A percentile compares a stretch with the other conserved stretches of the same genome.
phyloP scores from a whole-genome alignment of 2,329 filamentous ascomycete species.

The Alternaria atra region DNA sequence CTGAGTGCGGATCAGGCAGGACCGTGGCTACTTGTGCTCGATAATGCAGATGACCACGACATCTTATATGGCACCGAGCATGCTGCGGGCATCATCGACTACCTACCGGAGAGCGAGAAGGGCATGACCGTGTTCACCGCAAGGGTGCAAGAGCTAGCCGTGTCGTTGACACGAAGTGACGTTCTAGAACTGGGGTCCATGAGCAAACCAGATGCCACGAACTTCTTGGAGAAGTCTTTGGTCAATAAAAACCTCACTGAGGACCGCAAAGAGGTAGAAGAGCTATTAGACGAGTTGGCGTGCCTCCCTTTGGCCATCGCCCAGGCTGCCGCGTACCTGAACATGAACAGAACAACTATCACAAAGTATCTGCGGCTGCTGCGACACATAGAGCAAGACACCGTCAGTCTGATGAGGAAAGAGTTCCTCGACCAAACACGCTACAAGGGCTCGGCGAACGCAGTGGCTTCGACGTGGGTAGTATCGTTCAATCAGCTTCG shows the following conservation, averaged over 20 bases:
- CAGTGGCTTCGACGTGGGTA: conserved; percentile 55
- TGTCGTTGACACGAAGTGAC: too few species aligned
- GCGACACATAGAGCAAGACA: conserved; percentile 42
- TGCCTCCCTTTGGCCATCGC: conserved; percentile 56
- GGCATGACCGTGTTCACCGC: too few species aligned
- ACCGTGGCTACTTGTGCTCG: conserved; percentile 19
- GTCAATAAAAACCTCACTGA: conserved; percentile 12
- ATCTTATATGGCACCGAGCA: conserved; percentile 17
- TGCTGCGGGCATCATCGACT: conserved; percentile 19
- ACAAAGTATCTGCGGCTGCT: conserved; percentile 50
- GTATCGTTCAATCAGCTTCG: conserved; percentile 53
- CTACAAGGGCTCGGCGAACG: conserved; percentile 49
- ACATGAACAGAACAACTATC: conserved; percentile 33
- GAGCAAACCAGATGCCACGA: background rate
- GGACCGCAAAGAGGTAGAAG: too few species aligned
- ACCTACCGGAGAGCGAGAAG: conserved; percentile 16
- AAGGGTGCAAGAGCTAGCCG: too few species aligned
- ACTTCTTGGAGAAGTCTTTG: conserved; percentile 12
- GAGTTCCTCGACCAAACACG: conserved; percentile 53
- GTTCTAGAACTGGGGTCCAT: too few species aligned
- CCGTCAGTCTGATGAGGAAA: conserved; percentile 47
- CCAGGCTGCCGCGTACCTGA: too few species aligned
- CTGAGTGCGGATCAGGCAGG: conserved; percentile 28
- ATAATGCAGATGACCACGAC: conserved; percentile 17
- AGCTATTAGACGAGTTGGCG: conserved; percentile 39